These are phyloP conservation scores for Naganishia antarctica DNA, from an alignment of 768 basidiomycete species.

Conservation along the genomic window DNA sequence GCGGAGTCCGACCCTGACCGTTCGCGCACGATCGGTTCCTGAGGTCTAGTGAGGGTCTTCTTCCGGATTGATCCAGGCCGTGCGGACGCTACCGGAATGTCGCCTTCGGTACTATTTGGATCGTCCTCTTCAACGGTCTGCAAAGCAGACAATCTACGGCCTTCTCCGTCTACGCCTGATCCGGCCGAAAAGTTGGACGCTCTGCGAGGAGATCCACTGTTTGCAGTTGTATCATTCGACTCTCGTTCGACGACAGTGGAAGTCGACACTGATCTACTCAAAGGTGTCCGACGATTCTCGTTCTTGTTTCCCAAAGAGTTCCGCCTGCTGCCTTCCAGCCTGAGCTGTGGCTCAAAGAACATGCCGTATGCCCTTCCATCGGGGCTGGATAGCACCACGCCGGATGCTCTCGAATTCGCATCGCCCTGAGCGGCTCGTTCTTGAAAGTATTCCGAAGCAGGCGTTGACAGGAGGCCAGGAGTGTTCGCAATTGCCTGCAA, in stretches of 20 bases:
- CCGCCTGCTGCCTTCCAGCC: constrained; percentile 16
- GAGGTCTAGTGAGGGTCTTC: constrained; percentile 7
- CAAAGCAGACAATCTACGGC: constrained; percentile 10
- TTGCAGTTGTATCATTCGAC: background rate
- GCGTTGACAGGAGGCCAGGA: constrained; percentile 9
- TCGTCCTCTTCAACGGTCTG: constrained; percentile 18
- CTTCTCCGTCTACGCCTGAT: background rate
- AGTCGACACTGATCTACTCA: constrained; percentile 11
- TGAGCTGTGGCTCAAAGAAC: constrained; percentile 70
- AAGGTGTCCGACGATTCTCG: constrained; percentile 16
- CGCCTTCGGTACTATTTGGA: constrained; percentile 8
- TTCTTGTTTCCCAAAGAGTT: constrained; percentile 12
- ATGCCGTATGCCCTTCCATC: constrained; percentile 94
- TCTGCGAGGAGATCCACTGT: background rate
- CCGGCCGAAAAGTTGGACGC: background rate
- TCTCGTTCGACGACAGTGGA: background rate
- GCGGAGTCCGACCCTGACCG: constrained; percentile 3
- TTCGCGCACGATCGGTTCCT: background rate
- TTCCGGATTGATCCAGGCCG: constrained; percentile 2
- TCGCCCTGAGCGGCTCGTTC: background rate
- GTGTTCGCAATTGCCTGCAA: constrained; percentile 12
- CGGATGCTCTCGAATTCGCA: constrained; percentile 11
- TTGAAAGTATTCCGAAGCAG: constrained; percentile 15
- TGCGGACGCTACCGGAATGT: background rate
- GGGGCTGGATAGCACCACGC: constrained; percentile 54